These are phyloP conservation scores for Plasmodium coatneyi DNA, from an alignment of 169 alveolate genomes.

Conservation along the genomic window DNA sequence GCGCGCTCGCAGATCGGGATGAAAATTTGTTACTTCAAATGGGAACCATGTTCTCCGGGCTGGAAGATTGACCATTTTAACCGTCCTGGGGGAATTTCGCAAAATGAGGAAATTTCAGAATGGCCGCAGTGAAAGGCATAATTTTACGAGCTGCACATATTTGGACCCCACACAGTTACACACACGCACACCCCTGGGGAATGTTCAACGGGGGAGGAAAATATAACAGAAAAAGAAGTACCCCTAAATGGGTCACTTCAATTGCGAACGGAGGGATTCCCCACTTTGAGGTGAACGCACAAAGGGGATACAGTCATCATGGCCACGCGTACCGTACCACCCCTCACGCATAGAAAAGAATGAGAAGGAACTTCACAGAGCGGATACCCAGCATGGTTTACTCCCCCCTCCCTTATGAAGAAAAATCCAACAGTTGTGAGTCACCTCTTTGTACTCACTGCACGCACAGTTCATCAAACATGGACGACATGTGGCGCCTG, in stretches of 20 bases:
- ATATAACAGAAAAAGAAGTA: not conserved
- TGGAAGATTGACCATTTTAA: not conserved
- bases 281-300: not conserved
- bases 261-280: not conserved
- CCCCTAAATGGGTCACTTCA: not conserved
- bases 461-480: not conserved
- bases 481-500: not conserved
- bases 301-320: not conserved
- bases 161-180: not conserved
- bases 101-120: not conserved
- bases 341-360: not conserved
- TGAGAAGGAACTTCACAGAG: not conserved
- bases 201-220: not conserved
- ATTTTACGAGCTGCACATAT: not conserved
- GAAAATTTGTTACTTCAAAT: slow-evolving; percentile 42
- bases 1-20: slow-evolving; percentile 1
- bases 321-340: not conserved
- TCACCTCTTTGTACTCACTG: not conserved
- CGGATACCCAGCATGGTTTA: not conserved
- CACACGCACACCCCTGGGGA: not conserved
- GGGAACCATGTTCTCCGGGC: slow-evolving; percentile 44
- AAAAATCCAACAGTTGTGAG: not conserved
- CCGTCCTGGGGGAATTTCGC: not conserved
- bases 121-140: not conserved
- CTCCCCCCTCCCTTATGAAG: not conserved